phyloP scores from a whole-genome alignment of 139 green algal species.

The Chlorella sorokiniana region DNA sequence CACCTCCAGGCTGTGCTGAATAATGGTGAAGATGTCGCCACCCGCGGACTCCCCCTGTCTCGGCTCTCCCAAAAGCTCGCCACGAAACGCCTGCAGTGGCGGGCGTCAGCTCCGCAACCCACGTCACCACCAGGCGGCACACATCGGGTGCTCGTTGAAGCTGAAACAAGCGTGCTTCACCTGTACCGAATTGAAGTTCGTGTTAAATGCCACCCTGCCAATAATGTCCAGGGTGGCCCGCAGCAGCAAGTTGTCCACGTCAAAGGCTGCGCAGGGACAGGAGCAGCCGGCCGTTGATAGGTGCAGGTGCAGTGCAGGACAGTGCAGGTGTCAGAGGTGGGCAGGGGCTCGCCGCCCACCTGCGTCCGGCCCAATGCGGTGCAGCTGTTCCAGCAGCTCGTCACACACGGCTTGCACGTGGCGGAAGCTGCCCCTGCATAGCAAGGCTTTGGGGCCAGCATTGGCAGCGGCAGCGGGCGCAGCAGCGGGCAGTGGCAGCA shows the following conservation, averaged over 20 bases:
- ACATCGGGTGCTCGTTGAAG: not conserved
- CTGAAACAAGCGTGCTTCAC: too few species aligned
- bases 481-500: not conserved
- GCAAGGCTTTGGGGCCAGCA: too few species aligned
- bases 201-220: not conserved
- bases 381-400: not conserved
- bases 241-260: constrained; percentile 15
- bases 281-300: not conserved
- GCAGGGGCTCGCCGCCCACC: not conserved
- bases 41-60: not conserved
- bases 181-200: not conserved
- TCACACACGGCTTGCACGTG: not conserved
- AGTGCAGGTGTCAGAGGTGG: not conserved
- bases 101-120: not conserved
- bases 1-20: constrained; percentile 1
- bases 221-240: constrained; percentile 1
- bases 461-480: too few species aligned
- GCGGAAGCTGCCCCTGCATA: not conserved
- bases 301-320: not conserved
- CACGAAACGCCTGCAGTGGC: not conserved
- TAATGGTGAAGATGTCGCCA: not conserved
- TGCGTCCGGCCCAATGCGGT: not conserved
- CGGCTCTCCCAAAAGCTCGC: not conserved
- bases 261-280: not conserved
- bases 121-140: not conserved